Evolutionary conservation across 345 rosid genomes (phyloP).

Genomic region (Eucalyptus lansdowneana): DNA sequence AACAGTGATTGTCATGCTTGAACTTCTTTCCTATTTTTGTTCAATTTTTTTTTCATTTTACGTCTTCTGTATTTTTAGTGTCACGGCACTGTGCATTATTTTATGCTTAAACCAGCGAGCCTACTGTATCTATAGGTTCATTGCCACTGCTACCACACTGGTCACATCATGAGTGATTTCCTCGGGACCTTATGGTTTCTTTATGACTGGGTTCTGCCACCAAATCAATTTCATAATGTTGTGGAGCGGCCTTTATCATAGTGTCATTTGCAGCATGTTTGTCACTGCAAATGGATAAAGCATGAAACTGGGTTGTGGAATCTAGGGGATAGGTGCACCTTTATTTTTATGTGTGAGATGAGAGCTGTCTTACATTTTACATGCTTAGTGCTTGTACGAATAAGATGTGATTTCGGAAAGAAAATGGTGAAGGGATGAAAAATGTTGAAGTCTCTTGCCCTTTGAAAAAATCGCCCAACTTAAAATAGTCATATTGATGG

Average conservation of each 20-base stretch:
- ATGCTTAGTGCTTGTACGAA: not conserved
- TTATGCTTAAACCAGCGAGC: not conserved
- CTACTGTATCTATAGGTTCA: not conserved
- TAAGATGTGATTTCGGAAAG: not conserved
- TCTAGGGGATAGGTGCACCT: not conserved
- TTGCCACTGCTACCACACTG: not conserved
- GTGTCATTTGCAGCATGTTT: not conserved
- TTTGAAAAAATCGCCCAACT: not conserved
- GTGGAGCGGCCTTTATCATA: not conserved
- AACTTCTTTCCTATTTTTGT: not conserved
- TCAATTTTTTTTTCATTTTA: not conserved
- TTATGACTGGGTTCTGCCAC: not conserved
- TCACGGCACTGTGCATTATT: not conserved
- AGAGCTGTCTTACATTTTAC: not conserved
- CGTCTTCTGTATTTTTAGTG: not conserved
- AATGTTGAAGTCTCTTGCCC: not conserved
- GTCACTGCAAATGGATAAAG: not conserved
- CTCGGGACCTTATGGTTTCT: not conserved
- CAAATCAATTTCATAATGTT: not conserved
- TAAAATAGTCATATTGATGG: not conserved
- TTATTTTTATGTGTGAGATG: not conserved
- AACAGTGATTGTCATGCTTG: not conserved
- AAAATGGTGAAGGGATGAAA: not conserved
- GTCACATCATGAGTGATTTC: not conserved
- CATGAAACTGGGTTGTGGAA: not conserved